Evolutionary conservation across 495 filamentous ascomycete species (phyloP).

Genomic region (Penicillium cataractarum): DNA sequence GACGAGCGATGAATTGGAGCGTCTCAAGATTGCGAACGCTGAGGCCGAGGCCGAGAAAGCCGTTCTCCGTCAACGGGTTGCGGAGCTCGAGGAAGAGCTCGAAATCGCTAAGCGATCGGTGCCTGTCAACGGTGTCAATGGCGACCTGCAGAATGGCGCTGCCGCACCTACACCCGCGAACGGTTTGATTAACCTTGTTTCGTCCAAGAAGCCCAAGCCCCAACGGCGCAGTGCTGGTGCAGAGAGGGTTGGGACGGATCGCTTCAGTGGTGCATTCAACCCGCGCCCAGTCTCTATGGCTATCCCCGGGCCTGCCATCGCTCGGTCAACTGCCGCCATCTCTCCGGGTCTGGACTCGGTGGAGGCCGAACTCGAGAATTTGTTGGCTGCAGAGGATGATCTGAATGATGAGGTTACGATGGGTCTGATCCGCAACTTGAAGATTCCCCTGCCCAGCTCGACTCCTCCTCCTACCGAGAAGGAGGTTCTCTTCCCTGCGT

Average conservation of each 20-base stretch:
- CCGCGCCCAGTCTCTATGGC: conserved; percentile 96
- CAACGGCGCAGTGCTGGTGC: conserved; percentile 92
- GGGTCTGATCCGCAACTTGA: conserved; percentile 93
- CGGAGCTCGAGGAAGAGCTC: conserved; percentile 89
- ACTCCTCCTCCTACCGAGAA: conserved; percentile 92
- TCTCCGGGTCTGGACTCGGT: conserved; percentile 82
- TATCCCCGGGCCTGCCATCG: conserved; percentile 62
- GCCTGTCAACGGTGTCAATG: conserved; percentile 56
- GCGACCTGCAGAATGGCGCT: conserved; percentile 73
- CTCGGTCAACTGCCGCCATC: conserved; percentile 70
- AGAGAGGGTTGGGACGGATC: conserved; percentile 79
- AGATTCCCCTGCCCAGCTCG: conserved; percentile 84
- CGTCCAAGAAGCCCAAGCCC: conserved; percentile 96
- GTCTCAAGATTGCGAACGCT: conserved; percentile 67
- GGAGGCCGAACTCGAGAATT: conserved; percentile 88
- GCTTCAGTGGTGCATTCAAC: conserved; percentile 89
- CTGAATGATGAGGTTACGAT: conserved; percentile 95
- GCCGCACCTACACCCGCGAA: conserved; percentile 57
- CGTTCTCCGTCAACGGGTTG: conserved; percentile 81
- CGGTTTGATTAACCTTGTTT: conserved; percentile 94
- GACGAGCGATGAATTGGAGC: conserved; percentile 76
- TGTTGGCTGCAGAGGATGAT: conserved; percentile 92
- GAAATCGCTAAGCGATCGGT: conserved; percentile 76
- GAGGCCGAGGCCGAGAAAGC: conserved; percentile 81
- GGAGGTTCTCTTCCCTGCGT: conserved; percentile 97